Percentiles rank a stretch among this genome's conserved stretches.
These are phyloP conservation scores for Juglanconis sp. DNA, from an alignment of 2,329 filamentous ascomycete species.

Conservation along the genomic window DNA sequence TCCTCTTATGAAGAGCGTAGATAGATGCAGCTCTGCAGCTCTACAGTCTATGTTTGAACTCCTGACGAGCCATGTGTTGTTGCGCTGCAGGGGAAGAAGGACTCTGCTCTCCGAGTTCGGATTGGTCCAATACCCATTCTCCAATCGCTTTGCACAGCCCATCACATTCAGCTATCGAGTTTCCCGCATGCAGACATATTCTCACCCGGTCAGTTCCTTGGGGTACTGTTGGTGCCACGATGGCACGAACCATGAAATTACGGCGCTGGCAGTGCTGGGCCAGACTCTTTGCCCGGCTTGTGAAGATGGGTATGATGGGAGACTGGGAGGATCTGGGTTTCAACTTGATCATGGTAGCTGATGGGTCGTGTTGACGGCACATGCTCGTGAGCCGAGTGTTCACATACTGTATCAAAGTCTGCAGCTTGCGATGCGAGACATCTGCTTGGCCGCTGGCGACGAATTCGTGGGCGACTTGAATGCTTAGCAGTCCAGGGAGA, in stretches of 20 bases:
- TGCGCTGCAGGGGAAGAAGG: too few relatives aligned
- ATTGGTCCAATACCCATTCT: not conserved
- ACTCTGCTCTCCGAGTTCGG: too few relatives aligned
- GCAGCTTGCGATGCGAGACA: constrained; percentile 35
- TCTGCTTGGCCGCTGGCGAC: constrained; percentile 49
- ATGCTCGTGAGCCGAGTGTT: constrained; percentile 41
- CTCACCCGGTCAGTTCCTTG: constrained; percentile 60
- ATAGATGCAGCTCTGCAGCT: not conserved
- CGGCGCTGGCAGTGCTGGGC: constrained; percentile 57
- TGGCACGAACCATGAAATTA: constrained; percentile 60
- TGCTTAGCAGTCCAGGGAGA: constrained; percentile 57
- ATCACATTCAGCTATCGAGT: constrained; percentile 37
- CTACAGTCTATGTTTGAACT: not conserved
- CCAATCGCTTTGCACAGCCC: not conserved
- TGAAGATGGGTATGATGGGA: constrained; percentile 64
- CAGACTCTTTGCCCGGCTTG: constrained; percentile 53
- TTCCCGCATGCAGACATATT: constrained; percentile 66
- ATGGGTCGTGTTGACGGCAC: constrained; percentile 29
- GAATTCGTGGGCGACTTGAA: constrained; percentile 55
- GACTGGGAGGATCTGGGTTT: constrained; percentile 42
- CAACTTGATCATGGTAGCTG: constrained; percentile 16
- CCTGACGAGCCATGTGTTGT: too few relatives aligned
- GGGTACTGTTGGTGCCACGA: constrained; percentile 67
- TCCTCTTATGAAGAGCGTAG: not conserved
- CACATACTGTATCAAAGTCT: constrained; percentile 42